Evolutionary conservation across 2,329 filamentous ascomycete species (phyloP), one percentile per base, ranked within the genome.

Genomic region (Fusarium nelsonii): DNA sequence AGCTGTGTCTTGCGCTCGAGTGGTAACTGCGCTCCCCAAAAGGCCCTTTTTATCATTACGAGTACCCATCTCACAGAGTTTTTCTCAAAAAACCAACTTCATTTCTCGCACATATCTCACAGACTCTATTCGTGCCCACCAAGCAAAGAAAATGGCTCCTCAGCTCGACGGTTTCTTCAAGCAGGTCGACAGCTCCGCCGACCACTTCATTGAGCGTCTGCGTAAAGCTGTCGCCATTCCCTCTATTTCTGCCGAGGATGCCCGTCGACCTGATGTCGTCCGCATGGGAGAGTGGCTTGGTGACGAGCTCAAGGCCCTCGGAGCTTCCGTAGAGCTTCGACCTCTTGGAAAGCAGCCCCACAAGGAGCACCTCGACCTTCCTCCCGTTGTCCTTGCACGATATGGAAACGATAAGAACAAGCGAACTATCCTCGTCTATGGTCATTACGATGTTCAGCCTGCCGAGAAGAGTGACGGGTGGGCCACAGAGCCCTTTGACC

Each of bases 371-470:
- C 90, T 99, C 73, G 91, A 97, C 58, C 91, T 99, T 16, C 96
- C 96, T 5, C 96, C 96, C 2, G 94, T 97, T 52, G 89, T 99
- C 58, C 88, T 99, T 68, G 95, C 91, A 50, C 91, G 96, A 72
- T 98, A 98, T 80, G 94, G 96, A 72, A 92, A 89, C 80, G 94
- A 98, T 80, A 90, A 92, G 81, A 93, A 88, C 80, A 99, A 98
- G 88, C 89, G 92, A 64, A 98, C 94, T 36, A 96, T 99, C 72
- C 87, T 99, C 66, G 93, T 99, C 46, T 99, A 99, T 78, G 96
- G 96, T 48, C 96, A 99, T 85, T 99, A 99, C 84, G 96, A 99
- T 79, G 96, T 99, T 36, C 96, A 99, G 83, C 96, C 96, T 28
- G 96, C 96, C 34, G 88, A 94, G 77, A 92, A 92, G 84, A 92